Evolutionary conservation across 1,284 basidiomycete species (phyloP).

Genomic region (Ceratobasidium sp.): DNA sequence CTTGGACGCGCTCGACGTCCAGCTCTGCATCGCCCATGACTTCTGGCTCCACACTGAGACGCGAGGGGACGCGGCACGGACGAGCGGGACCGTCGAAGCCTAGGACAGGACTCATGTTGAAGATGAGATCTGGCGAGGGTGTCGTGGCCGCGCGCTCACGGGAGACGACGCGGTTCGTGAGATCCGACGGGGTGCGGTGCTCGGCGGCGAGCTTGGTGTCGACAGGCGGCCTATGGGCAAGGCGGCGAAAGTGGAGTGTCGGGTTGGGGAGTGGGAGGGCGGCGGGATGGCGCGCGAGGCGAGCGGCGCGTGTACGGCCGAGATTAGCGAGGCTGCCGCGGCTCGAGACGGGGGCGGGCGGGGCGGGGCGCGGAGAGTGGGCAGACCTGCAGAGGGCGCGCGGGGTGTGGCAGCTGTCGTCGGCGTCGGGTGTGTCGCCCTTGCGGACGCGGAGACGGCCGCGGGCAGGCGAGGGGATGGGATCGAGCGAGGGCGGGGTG

Average conservation of each 20-base stretch:
- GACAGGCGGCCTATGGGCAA: conserved; percentile 13
- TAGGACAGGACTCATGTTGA: conserved; percentile 35
- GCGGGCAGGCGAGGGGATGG: conserved; percentile 17
- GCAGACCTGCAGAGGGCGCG: not conserved
- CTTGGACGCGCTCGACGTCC: conserved; percentile 41
- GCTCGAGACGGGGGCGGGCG: not conserved
- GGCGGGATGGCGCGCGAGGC: not conserved
- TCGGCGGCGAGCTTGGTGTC: not conserved
- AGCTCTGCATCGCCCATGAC: conserved; percentile 41
- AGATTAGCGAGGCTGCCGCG: not conserved
- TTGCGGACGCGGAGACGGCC: conserved; percentile 23
- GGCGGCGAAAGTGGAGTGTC: conserved; percentile 15
- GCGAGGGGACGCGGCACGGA: conserved; percentile 8
- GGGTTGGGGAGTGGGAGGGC: not conserved
- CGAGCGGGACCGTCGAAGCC: conserved; percentile 1
- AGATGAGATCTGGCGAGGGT: conserved; percentile 36
- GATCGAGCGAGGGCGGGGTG: conserved; percentile 11
- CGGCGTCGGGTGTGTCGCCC: not conserved
- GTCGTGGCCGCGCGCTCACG: conserved; percentile 16
- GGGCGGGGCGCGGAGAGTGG: conserved; percentile 5
- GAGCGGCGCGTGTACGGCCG: not conserved
- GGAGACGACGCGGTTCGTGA: conserved; percentile 1
- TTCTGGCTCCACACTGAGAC: conserved; percentile 5
- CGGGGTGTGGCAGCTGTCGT: conserved; percentile 2
- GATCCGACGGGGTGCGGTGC: conserved; percentile 17